Evolutionary conservation across 2,329 filamentous ascomycete genomes (phyloP), one percentile per base, ranked within the genome.

Genomic region (Colletotrichum tamarilloi): DNA sequence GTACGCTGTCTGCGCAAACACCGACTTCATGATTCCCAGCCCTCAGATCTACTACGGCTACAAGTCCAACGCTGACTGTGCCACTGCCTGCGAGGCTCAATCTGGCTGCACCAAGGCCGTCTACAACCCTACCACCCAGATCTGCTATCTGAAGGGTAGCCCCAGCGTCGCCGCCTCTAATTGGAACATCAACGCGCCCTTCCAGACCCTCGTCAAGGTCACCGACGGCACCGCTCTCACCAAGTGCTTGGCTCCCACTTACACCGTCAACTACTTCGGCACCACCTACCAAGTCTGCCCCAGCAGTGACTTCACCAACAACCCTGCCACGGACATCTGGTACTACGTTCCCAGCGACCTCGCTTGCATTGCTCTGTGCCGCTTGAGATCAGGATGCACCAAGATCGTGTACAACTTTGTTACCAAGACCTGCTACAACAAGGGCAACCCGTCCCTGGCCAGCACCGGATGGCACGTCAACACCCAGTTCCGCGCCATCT

Each of bases 261-360:
- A 70, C 24, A 53, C 68, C 24, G 30, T 70, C 30, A 58, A 30
- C 6, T 22, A 28, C 24, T 19, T 42, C 7, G 22, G 8, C 16
- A 70, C 38, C 8, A 26, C 30, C 9, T 66, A 70, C 6, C 46
- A 56, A n/a, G 55, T 70, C 38, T 70, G 68, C 46, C 68, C 68
- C 19, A 59, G 62, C 42, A 70, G 68, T 28, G 68, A 70, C 38
- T 66, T 70, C 19, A 66, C 42, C n/a, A 70, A 70, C 24, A 70
- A 55, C 68, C 62, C 62, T 8, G 68, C 55, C 16, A 42, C 53
- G 22, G 62, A 70, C 42, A 70, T 70, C 19, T 70, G 68, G 62
- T 70, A 70, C 8, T 24, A 30, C 4, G 22, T 70, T 14, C 1
- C 28, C 9, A 66, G 19, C 22, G 62, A 70, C 19, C 12, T 46